These are phyloP conservation scores for Gleditsia sinensis DNA, from an alignment of 306 rosid genomes.

Conservation along the genomic window DNA sequence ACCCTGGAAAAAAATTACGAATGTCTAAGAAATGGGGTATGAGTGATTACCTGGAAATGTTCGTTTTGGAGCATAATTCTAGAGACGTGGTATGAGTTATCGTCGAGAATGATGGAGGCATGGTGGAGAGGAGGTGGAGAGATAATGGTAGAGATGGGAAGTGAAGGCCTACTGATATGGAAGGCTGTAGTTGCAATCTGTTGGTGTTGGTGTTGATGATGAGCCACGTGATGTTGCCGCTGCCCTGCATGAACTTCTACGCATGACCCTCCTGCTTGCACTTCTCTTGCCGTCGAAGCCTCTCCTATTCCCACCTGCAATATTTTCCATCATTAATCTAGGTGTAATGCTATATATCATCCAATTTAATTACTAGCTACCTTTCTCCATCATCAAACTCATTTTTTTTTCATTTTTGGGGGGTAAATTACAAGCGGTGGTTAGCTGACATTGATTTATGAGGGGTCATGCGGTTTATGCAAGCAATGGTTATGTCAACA, in stretches of 20 bases:
- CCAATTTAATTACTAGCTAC: constrained; percentile 1
- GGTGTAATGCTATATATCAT: background rate
- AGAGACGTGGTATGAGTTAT: constrained; percentile 59
- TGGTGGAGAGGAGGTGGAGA: constrained; percentile 72
- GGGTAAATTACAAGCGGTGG: constrained; percentile 33
- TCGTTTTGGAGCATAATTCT: constrained; percentile 71
- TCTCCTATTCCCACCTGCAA: constrained; percentile 76
- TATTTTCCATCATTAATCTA: background rate
- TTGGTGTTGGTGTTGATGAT: constrained; percentile 50
- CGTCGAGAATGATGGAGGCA: constrained; percentile 69
- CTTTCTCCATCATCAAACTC: constrained; percentile 32
- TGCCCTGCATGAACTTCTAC: constrained; percentile 54
- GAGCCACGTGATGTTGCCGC: constrained; percentile 46
- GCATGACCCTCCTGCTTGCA: constrained; percentile 42
- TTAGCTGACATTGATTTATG: constrained; percentile 41
- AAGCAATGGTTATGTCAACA: constrained; percentile 46
- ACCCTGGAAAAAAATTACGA: too few relatives aligned
- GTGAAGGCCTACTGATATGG: constrained; percentile 63
- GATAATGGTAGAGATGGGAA: constrained; percentile 64
- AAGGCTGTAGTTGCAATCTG: constrained; percentile 57
- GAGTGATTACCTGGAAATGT: constrained; percentile 56
- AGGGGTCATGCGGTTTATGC: constrained; percentile 45
- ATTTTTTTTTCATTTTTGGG: constrained; percentile 4
- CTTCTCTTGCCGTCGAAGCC: constrained; percentile 62
- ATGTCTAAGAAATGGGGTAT: background rate